Conservation (phyloP, 2,329 filamentous ascomycete species). For the Thielaviopsis populi region DNA sequence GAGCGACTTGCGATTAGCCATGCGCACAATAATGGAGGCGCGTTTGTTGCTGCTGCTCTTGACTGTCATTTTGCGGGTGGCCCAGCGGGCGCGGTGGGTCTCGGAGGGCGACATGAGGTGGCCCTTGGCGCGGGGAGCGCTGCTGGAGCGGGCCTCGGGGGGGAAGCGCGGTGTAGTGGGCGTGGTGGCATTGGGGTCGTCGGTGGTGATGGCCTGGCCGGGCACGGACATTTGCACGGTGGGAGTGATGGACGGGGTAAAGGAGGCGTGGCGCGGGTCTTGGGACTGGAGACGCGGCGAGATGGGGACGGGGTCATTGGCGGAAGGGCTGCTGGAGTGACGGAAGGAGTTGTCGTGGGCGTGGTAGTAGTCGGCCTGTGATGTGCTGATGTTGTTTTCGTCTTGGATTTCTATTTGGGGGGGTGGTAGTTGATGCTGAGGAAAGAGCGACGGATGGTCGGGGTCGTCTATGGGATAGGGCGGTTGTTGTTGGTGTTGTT, state of each 20-base stretch:
- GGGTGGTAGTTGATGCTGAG: background rate
- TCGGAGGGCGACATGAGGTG: constrained; percentile 14
- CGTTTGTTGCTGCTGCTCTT: constrained; percentile 66
- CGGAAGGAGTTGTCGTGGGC: background rate
- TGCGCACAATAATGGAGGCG: constrained; percentile 62
- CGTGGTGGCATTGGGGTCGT: constrained; percentile 12
- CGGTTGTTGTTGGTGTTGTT: constrained; percentile 2
- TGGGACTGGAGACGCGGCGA: constrained; percentile 11
- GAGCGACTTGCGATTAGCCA: constrained; percentile 44
- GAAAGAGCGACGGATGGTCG: background rate
- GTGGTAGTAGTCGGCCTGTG: constrained; percentile 12
- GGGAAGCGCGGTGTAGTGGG: constrained; percentile 14
- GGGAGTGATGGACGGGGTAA: constrained; percentile 13
- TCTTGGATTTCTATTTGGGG: constrained; percentile 17
- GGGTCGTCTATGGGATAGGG: background rate
- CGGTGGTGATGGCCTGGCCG: constrained; percentile 15
- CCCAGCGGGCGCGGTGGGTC: constrained; percentile 81
- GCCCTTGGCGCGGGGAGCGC: constrained; percentile 14
- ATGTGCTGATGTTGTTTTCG: constrained; percentile 15
- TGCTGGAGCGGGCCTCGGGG: constrained; percentile 10
- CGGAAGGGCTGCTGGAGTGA: background rate
- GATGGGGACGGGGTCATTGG: constrained; percentile 9
- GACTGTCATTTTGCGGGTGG: constrained; percentile 73
- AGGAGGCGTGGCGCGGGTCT: constrained; percentile 16
- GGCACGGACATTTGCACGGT: constrained; percentile 14